phyloP scores from a whole-genome alignment of 164 flowering plant species.

The Warburgia ugandensis region DNA sequence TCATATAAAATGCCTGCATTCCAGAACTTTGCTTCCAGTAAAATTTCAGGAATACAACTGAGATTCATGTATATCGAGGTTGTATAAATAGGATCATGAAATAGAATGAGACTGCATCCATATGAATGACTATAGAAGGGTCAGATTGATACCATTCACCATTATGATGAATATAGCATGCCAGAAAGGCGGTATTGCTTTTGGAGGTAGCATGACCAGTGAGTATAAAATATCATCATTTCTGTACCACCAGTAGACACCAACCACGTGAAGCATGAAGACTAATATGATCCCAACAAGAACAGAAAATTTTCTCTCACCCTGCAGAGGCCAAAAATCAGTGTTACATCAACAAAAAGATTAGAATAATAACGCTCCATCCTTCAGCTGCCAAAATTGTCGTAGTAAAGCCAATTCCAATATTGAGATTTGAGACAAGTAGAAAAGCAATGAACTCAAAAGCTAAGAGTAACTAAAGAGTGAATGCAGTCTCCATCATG shows the following conservation, averaged over 20 bases:
- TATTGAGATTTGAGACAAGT: too few relatives aligned
- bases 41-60: too few relatives aligned
- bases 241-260: conserved; percentile 91
- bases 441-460: too few relatives aligned
- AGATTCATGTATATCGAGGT: too few relatives aligned
- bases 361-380: neutral
- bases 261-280: conserved; percentile 61
- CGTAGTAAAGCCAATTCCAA: too few relatives aligned
- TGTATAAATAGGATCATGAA: too few relatives aligned
- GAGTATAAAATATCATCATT: conserved; percentile 84
- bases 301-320: conserved; percentile 74
- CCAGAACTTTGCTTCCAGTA: too few relatives aligned
- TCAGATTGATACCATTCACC: conserved; percentile 65
- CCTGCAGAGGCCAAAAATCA: conserved; percentile 46
- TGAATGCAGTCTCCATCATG: too few relatives aligned
- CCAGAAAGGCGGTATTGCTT: conserved; percentile 93
- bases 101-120: neutral
- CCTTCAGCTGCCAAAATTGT: too few relatives aligned
- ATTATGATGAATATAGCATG: conserved; percentile 90
- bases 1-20: too few relatives aligned
- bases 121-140: neutral
- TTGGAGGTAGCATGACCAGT: conserved; percentile 89
- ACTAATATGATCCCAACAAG: conserved; percentile 49
- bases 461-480: too few relatives aligned
- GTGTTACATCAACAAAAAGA: neutral